phyloP scores from a whole-genome alignment of 2,329 filamentous ascomycete genomes.

The Trichoderma breve region DNA sequence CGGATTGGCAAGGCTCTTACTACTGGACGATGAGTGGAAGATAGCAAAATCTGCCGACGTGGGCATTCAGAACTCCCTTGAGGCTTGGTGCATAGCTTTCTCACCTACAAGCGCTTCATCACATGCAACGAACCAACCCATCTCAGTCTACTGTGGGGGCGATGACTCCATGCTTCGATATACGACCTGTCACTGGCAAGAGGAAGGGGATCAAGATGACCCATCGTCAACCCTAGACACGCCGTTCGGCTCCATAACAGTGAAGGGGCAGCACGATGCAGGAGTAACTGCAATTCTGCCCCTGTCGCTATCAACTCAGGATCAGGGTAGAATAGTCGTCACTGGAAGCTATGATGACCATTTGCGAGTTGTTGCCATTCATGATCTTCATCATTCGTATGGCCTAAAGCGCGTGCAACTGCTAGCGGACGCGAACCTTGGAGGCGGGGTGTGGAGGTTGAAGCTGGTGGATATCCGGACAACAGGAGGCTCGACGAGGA shows the following conservation, averaged over 20 bases:
- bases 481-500: constrained; percentile 29
- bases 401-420: constrained; percentile 45
- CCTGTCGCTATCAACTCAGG: constrained; percentile 44
- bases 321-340: constrained; percentile 59
- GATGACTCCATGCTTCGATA: constrained; percentile 67
- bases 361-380: constrained; percentile 64
- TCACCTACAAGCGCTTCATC: constrained; percentile 33
- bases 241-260: constrained; percentile 29
- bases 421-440: constrained; percentile 66
- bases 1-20: constrained; percentile 59
- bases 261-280: constrained; percentile 63
- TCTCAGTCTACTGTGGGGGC: constrained; percentile 65
- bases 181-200: constrained; percentile 32
- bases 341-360: constrained; percentile 92
- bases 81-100: constrained; percentile 74
- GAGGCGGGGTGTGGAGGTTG: constrained; percentile 83
- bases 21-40: constrained; percentile 43
- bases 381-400: constrained; percentile 41
- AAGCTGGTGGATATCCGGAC: constrained; percentile 52
- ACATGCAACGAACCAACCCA: constrained; percentile 19
- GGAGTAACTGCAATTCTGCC: constrained; percentile 87
- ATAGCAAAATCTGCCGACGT: constrained; percentile 37
- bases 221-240: constrained; percentile 21
- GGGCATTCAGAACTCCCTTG: constrained; percentile 53
- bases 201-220: constrained; percentile 21